phyloP scores from a whole-genome alignment of 2,329 filamentous ascomycete genomes.

The Calycina marina region DNA sequence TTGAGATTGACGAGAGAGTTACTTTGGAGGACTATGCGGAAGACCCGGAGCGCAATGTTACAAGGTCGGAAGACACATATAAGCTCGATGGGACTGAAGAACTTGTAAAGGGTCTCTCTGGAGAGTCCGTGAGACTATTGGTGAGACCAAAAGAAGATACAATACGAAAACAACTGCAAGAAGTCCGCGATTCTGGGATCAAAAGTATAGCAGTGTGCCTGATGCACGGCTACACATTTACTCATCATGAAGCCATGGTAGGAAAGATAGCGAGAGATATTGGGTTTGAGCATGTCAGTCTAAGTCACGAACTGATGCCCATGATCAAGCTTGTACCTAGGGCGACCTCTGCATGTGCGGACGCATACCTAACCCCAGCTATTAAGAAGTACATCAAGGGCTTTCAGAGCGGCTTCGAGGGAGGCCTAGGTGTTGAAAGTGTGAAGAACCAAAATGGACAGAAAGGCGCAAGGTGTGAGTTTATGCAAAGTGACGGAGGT shows the following conservation, averaged over 20 bases:
- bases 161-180: slow-evolving; percentile 46
- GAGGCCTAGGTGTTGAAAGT: slow-evolving; percentile 62
- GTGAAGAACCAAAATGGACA: slow-evolving; percentile 50
- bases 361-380: slow-evolving; percentile 59
- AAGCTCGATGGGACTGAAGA: slow-evolving; percentile 32
- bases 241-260: slow-evolving; percentile 67
- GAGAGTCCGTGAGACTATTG: slow-evolving; percentile 60
- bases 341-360: slow-evolving; percentile 57
- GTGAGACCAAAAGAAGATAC: slow-evolving; percentile 40
- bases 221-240: slow-evolving; percentile 88
- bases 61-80: slow-evolving; percentile 38
- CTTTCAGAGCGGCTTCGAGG: slow-evolving; percentile 68
- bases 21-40: slow-evolving; percentile 88
- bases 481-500: slow-evolving; percentile 65
- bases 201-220: slow-evolving; percentile 77
- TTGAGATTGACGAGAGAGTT: slow-evolving; percentile 85
- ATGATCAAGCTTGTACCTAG: slow-evolving; percentile 63
- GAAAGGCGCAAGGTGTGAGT: slow-evolving; percentile 72
- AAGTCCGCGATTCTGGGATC: slow-evolving; percentile 55
- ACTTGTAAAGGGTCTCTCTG: slow-evolving; percentile 56
- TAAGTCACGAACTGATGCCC: slow-evolving; percentile 68
- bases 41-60: slow-evolving; percentile 51
- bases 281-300: slow-evolving; percentile 69
- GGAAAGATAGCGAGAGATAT: slow-evolving; percentile 65
- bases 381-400: slow-evolving; percentile 60